Evolutionary conservation across 2,329 filamentous ascomycete genomes (phyloP), one percentile per base, ranked within the genome.

Genomic region (Fusarium compactum): DNA sequence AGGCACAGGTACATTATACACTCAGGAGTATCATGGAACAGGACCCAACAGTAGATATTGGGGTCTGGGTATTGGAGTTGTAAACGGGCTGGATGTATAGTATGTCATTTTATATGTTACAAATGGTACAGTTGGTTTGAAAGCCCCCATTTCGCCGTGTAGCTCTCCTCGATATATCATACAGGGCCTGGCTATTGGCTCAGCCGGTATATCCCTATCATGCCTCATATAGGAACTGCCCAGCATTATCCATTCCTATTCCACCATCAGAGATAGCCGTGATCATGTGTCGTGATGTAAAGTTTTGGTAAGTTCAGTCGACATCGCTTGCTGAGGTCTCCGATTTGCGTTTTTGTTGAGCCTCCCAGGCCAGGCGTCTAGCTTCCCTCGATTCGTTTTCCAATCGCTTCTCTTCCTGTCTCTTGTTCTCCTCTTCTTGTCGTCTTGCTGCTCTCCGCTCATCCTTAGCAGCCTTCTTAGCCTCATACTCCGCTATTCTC

Each of bases 391-490:
- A 74, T 59, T 76, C 67, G 12, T 65, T 47, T 43, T 70, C 71
- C 32, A 69, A 25, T 15, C 64, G 72, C 67, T 75, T 78, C 70
- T 76, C 77, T 43, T 76, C 75, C 29, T 63, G 66, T 63, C 60
- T 69, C 56, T 69, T 38, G 27, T 75, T 74, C 60, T 75, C 67
- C 47, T 74, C 63, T 25, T 57, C 59, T 45, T 65, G 67, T 61
- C 74, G 76, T 61, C 74, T 78, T 10, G 77, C 76, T n/a, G 82
- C 80, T 65, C 82, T 82, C 56, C 88, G 82, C 71, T 86, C 83
- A 43, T 87, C 82, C 79, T 92, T 93, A 38, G 81, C 82, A 32
- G 82, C 80, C 59, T 86, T 86, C 78, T 88, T 85, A 30, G 81
- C 80, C 51, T 89, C 85, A 61, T 87, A 85, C 54, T 83, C 82